Base-by-base conservation (phyloP, 768 basidiomycete genomes). In the Pleurotus pulmonarius region DNA sequence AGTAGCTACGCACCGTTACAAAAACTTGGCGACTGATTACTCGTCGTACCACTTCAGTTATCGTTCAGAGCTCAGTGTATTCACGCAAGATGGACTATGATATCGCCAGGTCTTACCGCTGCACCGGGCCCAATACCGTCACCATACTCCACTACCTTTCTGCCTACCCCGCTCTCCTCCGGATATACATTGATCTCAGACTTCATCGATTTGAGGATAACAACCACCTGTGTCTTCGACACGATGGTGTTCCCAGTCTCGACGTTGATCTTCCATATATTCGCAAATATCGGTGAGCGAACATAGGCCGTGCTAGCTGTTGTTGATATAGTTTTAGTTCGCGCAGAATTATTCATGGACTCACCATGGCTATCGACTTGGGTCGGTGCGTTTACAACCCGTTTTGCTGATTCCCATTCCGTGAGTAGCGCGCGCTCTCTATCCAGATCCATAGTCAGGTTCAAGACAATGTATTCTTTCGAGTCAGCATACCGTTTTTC, bases 181-280 rank as follows among this genome's bases (percentile, higher is more conserved):
- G 80, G 78, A 49, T 65, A 65, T 13, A 87, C 63, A 12, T 75
- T 70, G 44, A 86, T 77, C 61, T 84, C 83, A 0, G 80, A 83
- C 67, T 88, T 87, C 86, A 86, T 87, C 1, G 85, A 82, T 65
- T 85, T 83, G 11, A 87, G 72, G 16, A 83, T 72, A 29, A 82
- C 47, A 38, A 85, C 61, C 3, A 79, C 71, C 3, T 78, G 69
- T 9, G 78, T 74, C 2, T 70, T 69, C 1, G 76, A 69, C 3
- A 64, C 47, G 41, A 86, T 72, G 0, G 65, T 59, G 52, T 82
- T 74, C 9, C 79, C 80, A 4, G 71, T 64, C 1, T 64, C 61
- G 43, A 75, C 74, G 12, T 69, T 72, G 60, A 86, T 73, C 63
- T 82, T 83, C 80, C 78, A 79, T 24, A 85, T 63, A 8, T 74